Evolutionary conservation across 495 filamentous ascomycete species (phyloP), one percentile per base, ranked within the genome.

Genomic region (Hypoxylon lenormandii): DNA sequence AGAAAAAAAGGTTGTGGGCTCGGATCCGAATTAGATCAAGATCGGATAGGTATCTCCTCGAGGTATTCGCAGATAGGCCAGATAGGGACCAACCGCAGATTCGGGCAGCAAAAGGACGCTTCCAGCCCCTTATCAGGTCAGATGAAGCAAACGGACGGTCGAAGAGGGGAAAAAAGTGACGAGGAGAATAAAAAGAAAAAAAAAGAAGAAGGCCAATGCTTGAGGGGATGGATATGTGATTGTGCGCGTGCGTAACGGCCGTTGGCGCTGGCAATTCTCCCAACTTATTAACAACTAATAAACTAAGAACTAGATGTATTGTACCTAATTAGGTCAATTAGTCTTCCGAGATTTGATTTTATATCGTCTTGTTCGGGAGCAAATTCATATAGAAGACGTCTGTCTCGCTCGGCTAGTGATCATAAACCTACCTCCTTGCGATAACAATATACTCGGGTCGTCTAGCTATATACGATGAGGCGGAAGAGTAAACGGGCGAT

Each of bases 21-120:
- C 37, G 60, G 64, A 43, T 64, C 64, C 64, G 59, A 68, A 72
- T 68, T 55, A 47, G 54, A 72, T 58, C 43, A 69, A 60, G 49
- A 71, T 63, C 62, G 68, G 62, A 43, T 38, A 50, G 49, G 19
- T 57, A 22, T 26, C 36, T 49, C 36, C 52, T 51, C 16, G 36
- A 65, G 18, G 52, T 10, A 33, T 72, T 63, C 42, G 64, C 56
- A 52, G 36, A 47, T 26, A 60, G 30, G 30, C 30, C 30, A 33
- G 30, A 33, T 33, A 33, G 30, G 42, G 13, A 42, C 40, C 58
- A 71, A 66, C 57, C 46, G 30, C 48, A 49, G 48, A 60, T 60
- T 66, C 38, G 38, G 57, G 38, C 28, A 65, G 62, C 30, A 59
- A 43, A 33, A 59, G 46, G 23, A 38, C 40, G 23, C 47, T 33